Evolutionary conservation across 345 rosid genomes (phyloP), one percentile per base, ranked within the genome.

Genomic region (Lumnitzera racemosa): DNA sequence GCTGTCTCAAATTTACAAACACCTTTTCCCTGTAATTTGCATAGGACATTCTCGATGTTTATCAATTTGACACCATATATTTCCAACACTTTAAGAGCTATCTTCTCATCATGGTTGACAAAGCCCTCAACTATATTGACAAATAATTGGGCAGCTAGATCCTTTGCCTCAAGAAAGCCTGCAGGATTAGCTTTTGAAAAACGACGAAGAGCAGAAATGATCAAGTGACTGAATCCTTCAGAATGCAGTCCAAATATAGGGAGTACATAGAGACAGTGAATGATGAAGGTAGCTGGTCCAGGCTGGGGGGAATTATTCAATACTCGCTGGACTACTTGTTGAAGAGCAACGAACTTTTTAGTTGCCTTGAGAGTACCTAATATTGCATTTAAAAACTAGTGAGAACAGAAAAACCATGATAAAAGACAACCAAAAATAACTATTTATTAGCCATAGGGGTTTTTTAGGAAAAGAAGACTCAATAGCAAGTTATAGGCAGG

Each of bases 211-310:
- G 90, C 77, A 15, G 99, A 94, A 63, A 86, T 48, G 3, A 94
- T 70, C 85, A 94, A 75, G 74, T 94, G 99, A 75, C 96, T 83
- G 72, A 94, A 90, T 6, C 99, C 99, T 64, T 94, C 97, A 20
- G 72, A 66, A 56, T 90, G 59, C 0, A 65, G 17, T 17, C 84
- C 97, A 74, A 90, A 88, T 41, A 86, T 51, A 43, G 96, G 99
- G 49, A 94, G 85, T n/a, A 76, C 62, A 66, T 68, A 73, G 36
- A 94, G 84, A 69, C 99, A 90, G 25, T 68, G 75, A 63, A 75
- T 60, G 59, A 84, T 64, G 67, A 84, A 90, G 59, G 86, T 81
- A 53, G 88, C 76, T 0, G 97, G 82, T 12, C 89, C 99, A 60
- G 96, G 92, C 53, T 66, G 72, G 13, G 97, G 96, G 52, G 84